Conservation (phyloP, 2,329 filamentous ascomycete genomes). For the Zalaria obscura region DNA sequence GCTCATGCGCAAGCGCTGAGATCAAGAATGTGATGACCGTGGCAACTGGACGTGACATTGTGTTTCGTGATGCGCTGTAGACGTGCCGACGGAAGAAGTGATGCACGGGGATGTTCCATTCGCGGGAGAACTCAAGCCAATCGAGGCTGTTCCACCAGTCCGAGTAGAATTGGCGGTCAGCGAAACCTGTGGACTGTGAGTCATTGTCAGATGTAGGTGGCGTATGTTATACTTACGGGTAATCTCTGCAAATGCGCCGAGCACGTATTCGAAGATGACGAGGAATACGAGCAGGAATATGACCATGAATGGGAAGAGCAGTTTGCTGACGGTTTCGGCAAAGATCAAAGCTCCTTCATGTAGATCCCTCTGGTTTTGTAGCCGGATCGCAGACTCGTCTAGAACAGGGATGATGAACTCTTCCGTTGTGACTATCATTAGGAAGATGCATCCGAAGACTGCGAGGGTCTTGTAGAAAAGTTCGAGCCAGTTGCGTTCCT, state of each 20-base stretch:
- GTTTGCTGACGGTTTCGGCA: constrained; percentile 75
- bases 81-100: constrained; percentile 91
- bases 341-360: constrained; percentile 66
- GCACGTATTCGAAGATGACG: constrained; percentile 93
- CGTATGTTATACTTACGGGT: constrained; percentile 37
- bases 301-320: constrained; percentile 95
- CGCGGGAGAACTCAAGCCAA: constrained; percentile 80
- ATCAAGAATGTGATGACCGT: constrained; percentile 88
- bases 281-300: constrained; percentile 92
- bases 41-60: constrained; percentile 62
- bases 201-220: too few species aligned
- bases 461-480: constrained; percentile 76
- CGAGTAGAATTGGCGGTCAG: constrained; percentile 83
- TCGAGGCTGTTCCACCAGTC: constrained; percentile 63
- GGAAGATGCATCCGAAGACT: constrained; percentile 91
- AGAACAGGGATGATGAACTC: constrained; percentile 92
- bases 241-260: constrained; percentile 89
- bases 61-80: constrained; percentile 66
- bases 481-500: constrained; percentile 61
- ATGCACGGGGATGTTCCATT: constrained; percentile 98
- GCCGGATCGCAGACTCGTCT: constrained; percentile 48
- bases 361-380: constrained; percentile 33
- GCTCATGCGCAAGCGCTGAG: constrained; percentile 77
- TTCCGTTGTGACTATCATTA: constrained; percentile 79
- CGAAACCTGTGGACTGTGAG: constrained; percentile 43